Percentiles rank a stretch among this genome's conserved stretches.
phyloP scores from a whole-genome alignment of 345 rosid genomes.

The Eucalyptus cloeziana region DNA sequence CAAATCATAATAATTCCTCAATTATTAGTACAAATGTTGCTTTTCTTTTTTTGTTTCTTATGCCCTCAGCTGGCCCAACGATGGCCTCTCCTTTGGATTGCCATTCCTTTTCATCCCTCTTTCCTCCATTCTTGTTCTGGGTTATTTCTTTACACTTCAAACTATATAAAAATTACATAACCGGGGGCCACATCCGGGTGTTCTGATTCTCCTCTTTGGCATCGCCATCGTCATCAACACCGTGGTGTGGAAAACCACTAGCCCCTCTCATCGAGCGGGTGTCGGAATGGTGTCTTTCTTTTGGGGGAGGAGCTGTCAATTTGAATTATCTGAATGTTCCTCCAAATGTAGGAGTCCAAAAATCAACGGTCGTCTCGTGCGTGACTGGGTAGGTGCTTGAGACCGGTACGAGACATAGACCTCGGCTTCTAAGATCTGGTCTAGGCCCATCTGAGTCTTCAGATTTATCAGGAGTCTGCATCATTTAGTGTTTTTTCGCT shows the following conservation, averaged over 20 bases:
- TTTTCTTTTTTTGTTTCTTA: slow-evolving; percentile 1
- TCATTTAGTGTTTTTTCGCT: not conserved
- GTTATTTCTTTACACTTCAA: not conserved
- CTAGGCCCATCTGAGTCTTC: slow-evolving; percentile 54
- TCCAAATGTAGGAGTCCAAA: slow-evolving; percentile 97
- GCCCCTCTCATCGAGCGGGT: not conserved
- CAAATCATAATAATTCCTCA: slow-evolving; percentile 21
- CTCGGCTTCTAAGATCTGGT: slow-evolving; percentile 86
- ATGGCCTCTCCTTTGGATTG: slow-evolving; percentile 7
- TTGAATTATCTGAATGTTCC: slow-evolving; percentile 67
- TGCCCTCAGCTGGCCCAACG: slow-evolving; percentile 13
- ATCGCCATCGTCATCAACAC: not conserved
- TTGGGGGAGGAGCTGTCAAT: not conserved
- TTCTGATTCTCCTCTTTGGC: not conserved
- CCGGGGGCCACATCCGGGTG: not conserved
- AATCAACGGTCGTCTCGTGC: slow-evolving; percentile 70
- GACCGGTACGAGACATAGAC: slow-evolving; percentile 84
- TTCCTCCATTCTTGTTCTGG: not conserved
- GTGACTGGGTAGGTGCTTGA: slow-evolving; percentile 86
- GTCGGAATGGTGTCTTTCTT: not conserved
- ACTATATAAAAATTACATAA: not conserved
- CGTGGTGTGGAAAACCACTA: not conserved
- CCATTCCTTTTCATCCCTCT: not conserved
- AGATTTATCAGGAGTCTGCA: slow-evolving; percentile 42
- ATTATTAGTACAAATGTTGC: slow-evolving; percentile 17